Evolutionary conservation across 2,329 filamentous ascomycete genomes (phyloP).

Genomic region (Hypoxylon sp.): DNA sequence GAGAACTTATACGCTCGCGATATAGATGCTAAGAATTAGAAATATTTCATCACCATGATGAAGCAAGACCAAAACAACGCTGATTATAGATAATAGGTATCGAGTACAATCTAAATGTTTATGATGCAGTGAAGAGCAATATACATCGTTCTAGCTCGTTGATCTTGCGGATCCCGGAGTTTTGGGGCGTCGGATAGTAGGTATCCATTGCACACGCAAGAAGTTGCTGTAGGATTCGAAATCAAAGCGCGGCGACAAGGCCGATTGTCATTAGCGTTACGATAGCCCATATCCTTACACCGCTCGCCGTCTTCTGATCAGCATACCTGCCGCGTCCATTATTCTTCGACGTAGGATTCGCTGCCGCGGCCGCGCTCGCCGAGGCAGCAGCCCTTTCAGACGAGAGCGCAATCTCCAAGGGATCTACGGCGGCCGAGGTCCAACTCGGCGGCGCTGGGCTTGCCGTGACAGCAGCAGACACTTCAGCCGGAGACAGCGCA

Average conservation of each 20-base stretch:
- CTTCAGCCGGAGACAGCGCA: conserved; percentile 28
- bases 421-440: conserved; percentile 41
- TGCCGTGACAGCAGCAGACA: conserved; percentile 39
- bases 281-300: conserved; percentile 36
- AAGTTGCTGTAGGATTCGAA: not conserved
- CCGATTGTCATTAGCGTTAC: conserved; percentile 28
- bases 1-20: not conserved
- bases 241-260: conserved; percentile 35
- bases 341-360: conserved; percentile 30
- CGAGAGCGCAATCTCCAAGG: conserved; percentile 30
- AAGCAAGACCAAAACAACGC: too few relatives aligned
- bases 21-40: too few relatives aligned
- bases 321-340: conserved; percentile 14
- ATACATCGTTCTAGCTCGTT: not conserved
- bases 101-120: not conserved
- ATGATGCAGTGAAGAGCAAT: not conserved
- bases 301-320: conserved; percentile 1
- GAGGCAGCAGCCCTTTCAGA: conserved; percentile 17
- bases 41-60: too few relatives aligned
- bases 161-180: not conserved
- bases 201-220: not conserved
- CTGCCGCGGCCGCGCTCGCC: conserved; percentile 30
- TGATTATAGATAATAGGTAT: not conserved
- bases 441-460: conserved; percentile 47
- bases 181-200: not conserved